Evolutionary conservation across 2,329 filamentous ascomycete genomes (phyloP).

Genomic region (Aureobasidium sp.): DNA sequence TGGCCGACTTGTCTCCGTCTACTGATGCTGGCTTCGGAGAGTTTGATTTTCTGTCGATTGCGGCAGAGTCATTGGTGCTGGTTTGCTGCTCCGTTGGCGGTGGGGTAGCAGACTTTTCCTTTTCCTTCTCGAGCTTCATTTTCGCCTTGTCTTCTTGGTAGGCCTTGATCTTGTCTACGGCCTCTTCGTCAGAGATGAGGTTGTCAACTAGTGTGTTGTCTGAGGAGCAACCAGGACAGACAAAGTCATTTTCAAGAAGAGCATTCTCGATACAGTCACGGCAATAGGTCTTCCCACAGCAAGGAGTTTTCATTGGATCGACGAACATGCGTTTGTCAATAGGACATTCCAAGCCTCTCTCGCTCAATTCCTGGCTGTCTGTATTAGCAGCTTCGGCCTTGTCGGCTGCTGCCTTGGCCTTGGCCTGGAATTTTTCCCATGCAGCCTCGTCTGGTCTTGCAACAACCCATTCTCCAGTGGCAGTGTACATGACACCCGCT

Average conservation of each 20-base stretch:
- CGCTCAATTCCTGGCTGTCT: constrained; percentile 78
- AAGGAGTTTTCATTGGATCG: constrained; percentile 98
- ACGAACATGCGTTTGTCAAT: constrained; percentile 98
- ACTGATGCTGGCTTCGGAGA: constrained; percentile 16
- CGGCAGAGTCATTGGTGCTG: constrained; percentile 4
- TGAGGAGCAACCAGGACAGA: constrained; percentile 84
- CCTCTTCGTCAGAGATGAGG: constrained; percentile 73
- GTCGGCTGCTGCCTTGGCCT: constrained; percentile 76
- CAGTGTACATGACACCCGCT: constrained; percentile 92
- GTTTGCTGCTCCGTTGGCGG: constrained; percentile 26
- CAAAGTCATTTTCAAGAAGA: constrained; percentile 95
- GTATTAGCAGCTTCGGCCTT: constrained; percentile 63
- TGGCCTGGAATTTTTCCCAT: constrained; percentile 96
- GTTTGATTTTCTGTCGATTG: constrained; percentile 10
- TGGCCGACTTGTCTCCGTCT: constrained; percentile 16
- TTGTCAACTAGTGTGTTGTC: constrained; percentile 92
- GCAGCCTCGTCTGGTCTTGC: constrained; percentile 90
- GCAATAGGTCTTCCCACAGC: constrained; percentile 97
- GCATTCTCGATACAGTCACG: constrained; percentile 99
- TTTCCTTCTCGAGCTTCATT: constrained; percentile 37
- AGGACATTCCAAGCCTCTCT: constrained; percentile 81
- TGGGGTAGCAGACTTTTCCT: constrained; percentile 33
- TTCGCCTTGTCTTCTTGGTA: constrained; percentile 52
- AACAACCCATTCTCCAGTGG: constrained; percentile 94
- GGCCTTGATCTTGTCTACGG: constrained; percentile 75